Evolutionary conservation across 345 rosid species (phyloP).

Genomic region (Eucalyptus pauciflora): DNA sequence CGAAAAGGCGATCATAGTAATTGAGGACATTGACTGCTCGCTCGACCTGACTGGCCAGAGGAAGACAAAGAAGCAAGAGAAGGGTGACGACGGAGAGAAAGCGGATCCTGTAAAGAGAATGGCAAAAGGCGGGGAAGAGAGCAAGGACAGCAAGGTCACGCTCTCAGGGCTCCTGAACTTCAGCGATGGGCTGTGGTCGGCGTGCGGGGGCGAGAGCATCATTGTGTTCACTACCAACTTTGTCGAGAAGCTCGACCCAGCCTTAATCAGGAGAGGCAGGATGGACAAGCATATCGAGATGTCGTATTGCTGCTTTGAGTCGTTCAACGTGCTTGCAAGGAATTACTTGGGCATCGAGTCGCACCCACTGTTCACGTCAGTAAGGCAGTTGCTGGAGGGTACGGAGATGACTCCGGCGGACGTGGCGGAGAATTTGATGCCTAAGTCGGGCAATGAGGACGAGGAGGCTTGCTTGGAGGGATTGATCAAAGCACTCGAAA

Average conservation of each 20-base stretch:
- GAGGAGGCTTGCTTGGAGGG: conserved; percentile 1
- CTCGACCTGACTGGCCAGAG: conserved; percentile 19
- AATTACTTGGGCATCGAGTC: conserved; percentile 8
- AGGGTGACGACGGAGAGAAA: neutral
- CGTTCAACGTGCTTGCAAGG: conserved; percentile 17
- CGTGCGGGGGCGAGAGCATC: conserved; percentile 17
- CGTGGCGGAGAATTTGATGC: conserved; percentile 30
- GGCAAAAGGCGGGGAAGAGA: neutral
- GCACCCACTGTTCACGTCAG: neutral
- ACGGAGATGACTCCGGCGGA: conserved; percentile 18
- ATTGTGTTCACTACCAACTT: conserved; percentile 22
- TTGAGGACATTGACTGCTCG: too few species aligned
- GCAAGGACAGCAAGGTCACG: conserved; percentile 13
- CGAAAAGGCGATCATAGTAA: conserved; percentile 17
- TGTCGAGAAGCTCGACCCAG: conserved; percentile 26
- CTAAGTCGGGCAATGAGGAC: neutral
- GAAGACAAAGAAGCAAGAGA: conserved; percentile 4
- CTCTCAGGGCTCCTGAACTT: conserved; percentile 26
- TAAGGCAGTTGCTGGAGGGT: conserved; percentile 1
- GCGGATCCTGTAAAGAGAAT: neutral
- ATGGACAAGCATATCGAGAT: conserved; percentile 27
- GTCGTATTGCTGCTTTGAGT: conserved; percentile 16
- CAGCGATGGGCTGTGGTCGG: conserved; percentile 16
- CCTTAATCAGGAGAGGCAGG: conserved; percentile 16
- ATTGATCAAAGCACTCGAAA: conserved; percentile 11